Evolutionary conservation across 2,329 filamentous ascomycete genomes (phyloP).

Genomic region (Thielaviopsis euricoi): DNA sequence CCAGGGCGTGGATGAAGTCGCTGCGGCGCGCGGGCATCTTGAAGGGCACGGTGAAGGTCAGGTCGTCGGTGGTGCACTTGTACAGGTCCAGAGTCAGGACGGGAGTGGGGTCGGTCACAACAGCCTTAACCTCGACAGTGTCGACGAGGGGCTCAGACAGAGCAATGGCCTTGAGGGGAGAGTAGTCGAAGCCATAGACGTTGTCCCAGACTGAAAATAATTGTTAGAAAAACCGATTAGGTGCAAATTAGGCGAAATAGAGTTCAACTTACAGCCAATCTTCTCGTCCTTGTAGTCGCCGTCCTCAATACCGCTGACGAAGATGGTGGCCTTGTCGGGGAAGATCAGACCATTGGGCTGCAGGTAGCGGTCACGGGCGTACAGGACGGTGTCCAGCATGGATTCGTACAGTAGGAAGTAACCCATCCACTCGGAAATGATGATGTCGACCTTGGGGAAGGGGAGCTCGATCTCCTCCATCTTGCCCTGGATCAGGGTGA

Average conservation of each 20-base stretch:
- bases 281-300: constrained; percentile 99
- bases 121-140: constrained; percentile 91
- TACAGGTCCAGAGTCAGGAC: constrained; percentile 87
- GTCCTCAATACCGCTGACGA: constrained; percentile 91
- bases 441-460: constrained; percentile 93
- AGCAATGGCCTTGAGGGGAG: constrained; percentile 80
- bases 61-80: constrained; percentile 67
- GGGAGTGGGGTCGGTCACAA: constrained; percentile 76
- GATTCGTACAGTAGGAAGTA: constrained; percentile 98
- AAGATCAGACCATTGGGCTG: constrained; percentile 81
- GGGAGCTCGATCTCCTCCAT: constrained; percentile 97
- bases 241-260: not conserved
- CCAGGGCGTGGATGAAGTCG: constrained; percentile 91
- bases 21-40: constrained; percentile 61
- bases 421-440: constrained; percentile 99
- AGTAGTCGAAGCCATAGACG: constrained; percentile 95
- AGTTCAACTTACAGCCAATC: constrained; percentile 67
- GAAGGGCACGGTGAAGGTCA: constrained; percentile 71
- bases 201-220: constrained; percentile 77
- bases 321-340: constrained; percentile 97
- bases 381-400: constrained; percentile 97
- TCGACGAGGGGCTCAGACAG: constrained; percentile 93
- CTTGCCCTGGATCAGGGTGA: constrained; percentile 95
- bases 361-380: constrained; percentile 87
- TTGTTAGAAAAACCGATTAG: constrained; percentile 2